A percentile compares a stretch with the other conserved stretches of the same genome.
Conservation (phyloP, 1,139 yeast genomes). For the Geotrichum histeridarum region DNA sequence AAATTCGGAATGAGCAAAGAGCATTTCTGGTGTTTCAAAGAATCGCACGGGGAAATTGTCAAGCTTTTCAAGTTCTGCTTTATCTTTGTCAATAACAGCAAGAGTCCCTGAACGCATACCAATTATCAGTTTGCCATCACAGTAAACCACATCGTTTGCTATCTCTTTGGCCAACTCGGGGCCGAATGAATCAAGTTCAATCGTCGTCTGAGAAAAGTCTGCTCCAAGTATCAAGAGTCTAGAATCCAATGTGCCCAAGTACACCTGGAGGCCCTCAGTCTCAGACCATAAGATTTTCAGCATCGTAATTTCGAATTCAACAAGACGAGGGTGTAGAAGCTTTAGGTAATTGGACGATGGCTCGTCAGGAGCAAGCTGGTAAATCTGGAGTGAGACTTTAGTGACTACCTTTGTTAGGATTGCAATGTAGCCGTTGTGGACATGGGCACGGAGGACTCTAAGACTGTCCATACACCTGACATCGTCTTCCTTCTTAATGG, state of each 20-base stretch:
- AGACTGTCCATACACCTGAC: not conserved
- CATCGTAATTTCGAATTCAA: conserved; percentile 5
- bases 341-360: not conserved
- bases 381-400: not conserved
- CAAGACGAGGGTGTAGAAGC: not conserved
- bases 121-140: not conserved
- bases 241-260: not conserved
- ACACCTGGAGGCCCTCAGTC: not conserved
- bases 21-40: not conserved
- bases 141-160: conserved; percentile 1
- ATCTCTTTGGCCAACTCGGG: not conserved
- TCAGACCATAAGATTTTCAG: not conserved
- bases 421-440: not conserved
- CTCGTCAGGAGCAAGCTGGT: not conserved
- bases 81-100: no score
- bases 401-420: not conserved
- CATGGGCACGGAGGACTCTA: not conserved
- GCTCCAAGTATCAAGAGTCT: not conserved
- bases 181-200: not conserved
- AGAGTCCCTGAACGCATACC: conserved; percentile 12
- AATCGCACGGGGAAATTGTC: conserved; percentile 13
- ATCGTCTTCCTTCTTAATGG: not conserved
- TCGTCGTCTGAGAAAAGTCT: not conserved
- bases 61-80: not conserved
- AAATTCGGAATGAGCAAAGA: conserved; percentile 8